Evolutionary conservation across 805 yeast species (phyloP).

Genomic region (Yamadazyma nakazawae): DNA sequence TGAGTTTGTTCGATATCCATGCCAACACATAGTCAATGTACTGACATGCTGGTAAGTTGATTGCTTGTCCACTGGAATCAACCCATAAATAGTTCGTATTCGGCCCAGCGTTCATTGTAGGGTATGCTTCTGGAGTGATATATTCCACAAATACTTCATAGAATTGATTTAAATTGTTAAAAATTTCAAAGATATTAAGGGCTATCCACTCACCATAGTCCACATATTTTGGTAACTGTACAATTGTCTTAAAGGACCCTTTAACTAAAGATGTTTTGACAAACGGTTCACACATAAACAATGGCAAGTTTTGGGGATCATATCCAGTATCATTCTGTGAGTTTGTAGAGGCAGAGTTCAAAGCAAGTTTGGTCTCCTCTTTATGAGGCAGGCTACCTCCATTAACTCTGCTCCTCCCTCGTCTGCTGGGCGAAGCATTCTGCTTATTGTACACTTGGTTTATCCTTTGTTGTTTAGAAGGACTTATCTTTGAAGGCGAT

Average conservation of each 20-base stretch:
- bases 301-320: conserved; percentile 35
- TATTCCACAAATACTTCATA: conserved; percentile 89
- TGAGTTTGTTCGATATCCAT: conserved; percentile 84
- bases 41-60: conserved; percentile 86
- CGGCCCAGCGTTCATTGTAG: conserved; percentile 96
- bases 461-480: conserved; percentile 17
- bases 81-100: conserved; percentile 89
- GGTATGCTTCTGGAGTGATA: conserved; percentile 83
- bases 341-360: conserved; percentile 14
- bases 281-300: conserved; percentile 88
- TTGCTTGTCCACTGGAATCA: conserved; percentile 70
- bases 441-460: conserved; percentile 12
- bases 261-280: conserved; percentile 92
- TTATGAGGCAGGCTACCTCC: conserved; percentile 5
- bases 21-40: conserved; percentile 89
- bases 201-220: conserved; percentile 97
- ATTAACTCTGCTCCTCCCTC: conserved; percentile 12
- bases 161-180: conserved; percentile 79
- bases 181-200: conserved; percentile 84
- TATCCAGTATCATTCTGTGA: conserved; percentile 6
- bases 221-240: conserved; percentile 90
- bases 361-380: conserved; percentile 1
- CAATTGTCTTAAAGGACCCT: conserved; percentile 95
- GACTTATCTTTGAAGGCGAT: conserved; percentile 41
- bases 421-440: conserved; percentile 19